Evolutionary conservation across 2,329 filamentous ascomycete species (phyloP), one percentile per base, ranked within the genome.

Genomic region (Colletotrichum sp.): DNA sequence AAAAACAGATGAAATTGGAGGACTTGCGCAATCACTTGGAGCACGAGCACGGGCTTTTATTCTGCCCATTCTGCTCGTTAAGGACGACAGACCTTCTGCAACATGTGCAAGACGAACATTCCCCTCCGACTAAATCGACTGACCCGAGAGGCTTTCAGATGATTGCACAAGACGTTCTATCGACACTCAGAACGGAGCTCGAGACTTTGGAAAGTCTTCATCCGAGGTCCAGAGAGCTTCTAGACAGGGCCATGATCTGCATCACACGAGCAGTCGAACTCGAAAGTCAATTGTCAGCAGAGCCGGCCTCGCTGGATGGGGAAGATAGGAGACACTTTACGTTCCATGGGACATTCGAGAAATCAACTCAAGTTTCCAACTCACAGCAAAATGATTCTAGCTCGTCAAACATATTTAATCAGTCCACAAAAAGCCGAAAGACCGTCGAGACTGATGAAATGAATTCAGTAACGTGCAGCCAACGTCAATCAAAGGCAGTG

Each of bases 371-470:
- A 52, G n/a, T 52, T 21, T 21, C n/a, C 44, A 52, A 52, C 2
- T 12, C 44, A 3, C n/a, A 0, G 6, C n/a, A 21, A 21, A 0
- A 21, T 13, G 18, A 4, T 8, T n/a, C 10, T 9, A 49, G n/a
- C 44, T 52, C 18, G n/a, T n/a, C 39, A 12, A 1, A 52, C 4
- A 0, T 13, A 7, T 13, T 52, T 7, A 3, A n/a, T 52, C n/a
- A 1, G n/a, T 21, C 44, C n/a, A 52, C 0, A 13, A 7, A 52
- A 21, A 21, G 44, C 18, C 10, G 10, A 21, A 13, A 12, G 18
- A 9, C n/a, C 4, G 2, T 7, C 5, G n/a, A 52, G 44, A 21
- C n/a, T 13, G 10, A 52, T 13, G 0, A 0, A 8, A 13, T 13
- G n/a, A 1, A 21, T 13, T 21, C 44, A 21, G 10, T 7, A 52